A percentile compares a stretch with the other conserved stretches of the same genome.
Evolutionary conservation across 805 yeast genomes (phyloP).

Genomic region (Geotrichum ghanense): DNA sequence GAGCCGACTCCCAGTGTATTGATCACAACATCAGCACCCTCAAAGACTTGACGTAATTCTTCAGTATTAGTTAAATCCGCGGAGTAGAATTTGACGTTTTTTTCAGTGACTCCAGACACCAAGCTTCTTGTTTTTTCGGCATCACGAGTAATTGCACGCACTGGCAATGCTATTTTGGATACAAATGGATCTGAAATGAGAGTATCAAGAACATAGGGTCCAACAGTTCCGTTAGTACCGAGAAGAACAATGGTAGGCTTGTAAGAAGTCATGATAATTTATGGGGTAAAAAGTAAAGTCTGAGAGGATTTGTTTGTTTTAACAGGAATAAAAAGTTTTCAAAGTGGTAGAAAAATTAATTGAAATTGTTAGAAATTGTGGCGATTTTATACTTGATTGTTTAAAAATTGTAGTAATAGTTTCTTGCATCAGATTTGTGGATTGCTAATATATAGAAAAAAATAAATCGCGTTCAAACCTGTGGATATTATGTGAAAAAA

Average conservation of each 20-base stretch:
- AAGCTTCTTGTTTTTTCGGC: constrained; percentile 17
- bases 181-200: constrained; percentile 32
- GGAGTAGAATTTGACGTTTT: constrained; percentile 24
- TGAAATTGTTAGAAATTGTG: no score
- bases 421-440: no score
- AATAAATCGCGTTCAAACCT: no score
- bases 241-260: constrained; percentile 34
- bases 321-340: no score
- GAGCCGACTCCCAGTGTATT: constrained; percentile 27
- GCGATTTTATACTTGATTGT: no score
- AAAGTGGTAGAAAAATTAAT: no score
- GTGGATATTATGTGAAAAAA: no score
- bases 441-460: no score
- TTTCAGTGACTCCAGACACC: not conserved
- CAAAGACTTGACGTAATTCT: constrained; percentile 28
- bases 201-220: constrained; percentile 35
- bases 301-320: no score
- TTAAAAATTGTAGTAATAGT: no score
- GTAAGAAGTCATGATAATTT: no score
- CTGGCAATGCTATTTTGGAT: constrained; percentile 34
- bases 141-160: constrained; percentile 39
- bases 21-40: constrained; percentile 39
- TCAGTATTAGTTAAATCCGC: constrained; percentile 24
- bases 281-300: no score
- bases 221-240: constrained; percentile 42